Evolutionary conservation across 2,329 filamentous ascomycete genomes (phyloP).

Genomic region (Fonsecaea erecta): DNA sequence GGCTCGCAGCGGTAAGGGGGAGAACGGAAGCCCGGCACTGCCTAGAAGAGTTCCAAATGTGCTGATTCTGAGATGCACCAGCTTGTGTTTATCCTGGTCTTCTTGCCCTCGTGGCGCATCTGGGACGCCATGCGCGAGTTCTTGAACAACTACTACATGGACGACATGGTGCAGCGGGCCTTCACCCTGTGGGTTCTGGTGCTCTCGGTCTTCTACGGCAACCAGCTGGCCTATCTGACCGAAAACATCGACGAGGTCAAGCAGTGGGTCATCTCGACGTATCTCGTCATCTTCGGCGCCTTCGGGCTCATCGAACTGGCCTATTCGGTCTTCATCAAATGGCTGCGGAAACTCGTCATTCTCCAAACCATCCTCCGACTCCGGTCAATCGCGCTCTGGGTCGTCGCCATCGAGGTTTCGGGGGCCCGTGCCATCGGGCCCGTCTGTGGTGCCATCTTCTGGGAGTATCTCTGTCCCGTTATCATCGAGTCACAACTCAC

Average conservation of each 20-base stretch:
- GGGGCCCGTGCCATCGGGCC: conserved; percentile 50
- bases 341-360: conserved; percentile 49
- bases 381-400: conserved; percentile 51
- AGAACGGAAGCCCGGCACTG: background rate
- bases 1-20: conserved; percentile 46
- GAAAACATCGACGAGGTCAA: conserved; percentile 48
- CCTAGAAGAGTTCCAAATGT: background rate
- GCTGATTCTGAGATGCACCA: background rate
- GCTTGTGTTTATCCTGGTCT: conserved; percentile 54
- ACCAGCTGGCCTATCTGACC: conserved; percentile 52
- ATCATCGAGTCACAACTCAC: conserved; percentile 50
- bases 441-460: conserved; percentile 49
- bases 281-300: conserved; percentile 54
- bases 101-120: conserved; percentile 56
- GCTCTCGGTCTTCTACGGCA: conserved; percentile 54
- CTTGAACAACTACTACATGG: conserved; percentile 60
- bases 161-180: conserved; percentile 54
- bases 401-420: conserved; percentile 48
- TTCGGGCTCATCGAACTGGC: conserved; percentile 42
- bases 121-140: conserved; percentile 58
- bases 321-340: conserved; percentile 45
- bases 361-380: conserved; percentile 50
- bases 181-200: conserved; percentile 58
- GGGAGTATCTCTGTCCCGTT: conserved; percentile 53
- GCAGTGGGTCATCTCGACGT: conserved; percentile 50